A percentile compares a stretch with the other conserved stretches of the same genome.
Conservation (phyloP, 139 green algal genomes). For the Chlamydomonas eustigma region DNA sequence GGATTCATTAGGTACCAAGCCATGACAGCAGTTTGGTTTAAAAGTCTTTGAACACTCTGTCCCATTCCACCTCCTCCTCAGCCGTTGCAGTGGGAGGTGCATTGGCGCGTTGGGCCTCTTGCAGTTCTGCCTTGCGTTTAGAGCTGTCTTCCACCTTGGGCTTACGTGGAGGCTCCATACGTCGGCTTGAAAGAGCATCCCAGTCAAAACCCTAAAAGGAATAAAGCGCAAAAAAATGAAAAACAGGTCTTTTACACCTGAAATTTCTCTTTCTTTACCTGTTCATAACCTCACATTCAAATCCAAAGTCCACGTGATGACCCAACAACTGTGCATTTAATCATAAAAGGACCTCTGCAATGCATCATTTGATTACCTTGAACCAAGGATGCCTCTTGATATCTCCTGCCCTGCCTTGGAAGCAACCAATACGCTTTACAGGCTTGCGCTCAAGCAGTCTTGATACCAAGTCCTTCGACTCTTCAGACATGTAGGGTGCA, state of each 20-base stretch:
- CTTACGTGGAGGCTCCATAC: conserved; percentile 49
- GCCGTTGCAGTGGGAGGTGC: neutral
- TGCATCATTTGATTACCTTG: too few relatives aligned
- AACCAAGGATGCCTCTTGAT: conserved; percentile 95
- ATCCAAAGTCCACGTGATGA: too few relatives aligned
- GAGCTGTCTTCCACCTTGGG: conserved; percentile 22
- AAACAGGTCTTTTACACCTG: too few relatives aligned
- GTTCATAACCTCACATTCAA: too few relatives aligned
- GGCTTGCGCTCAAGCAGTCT: conserved; percentile 87
- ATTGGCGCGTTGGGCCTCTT: neutral
- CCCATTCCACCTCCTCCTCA: conserved; percentile 21
- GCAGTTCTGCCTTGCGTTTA: conserved; percentile 28
- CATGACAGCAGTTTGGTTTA: too few relatives aligned
- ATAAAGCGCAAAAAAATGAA: too few relatives aligned
- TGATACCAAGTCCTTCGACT: conserved; percentile 65
- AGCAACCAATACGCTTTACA: conserved; percentile 80
- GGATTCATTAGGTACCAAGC: too few relatives aligned
- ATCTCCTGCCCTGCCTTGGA: conserved; percentile 65
- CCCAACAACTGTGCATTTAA: too few relatives aligned
- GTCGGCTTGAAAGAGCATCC: conserved; percentile 70
- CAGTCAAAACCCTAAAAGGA: conserved; percentile 78
- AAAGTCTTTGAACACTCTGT: conserved; percentile 14
- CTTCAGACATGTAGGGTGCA: conserved; percentile 70
- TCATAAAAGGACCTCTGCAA: too few relatives aligned
- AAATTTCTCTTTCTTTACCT: too few relatives aligned